Evolutionary conservation across 176 grass and related monocot species (phyloP).

Genomic region (Hyparrhenia diplandra): DNA sequence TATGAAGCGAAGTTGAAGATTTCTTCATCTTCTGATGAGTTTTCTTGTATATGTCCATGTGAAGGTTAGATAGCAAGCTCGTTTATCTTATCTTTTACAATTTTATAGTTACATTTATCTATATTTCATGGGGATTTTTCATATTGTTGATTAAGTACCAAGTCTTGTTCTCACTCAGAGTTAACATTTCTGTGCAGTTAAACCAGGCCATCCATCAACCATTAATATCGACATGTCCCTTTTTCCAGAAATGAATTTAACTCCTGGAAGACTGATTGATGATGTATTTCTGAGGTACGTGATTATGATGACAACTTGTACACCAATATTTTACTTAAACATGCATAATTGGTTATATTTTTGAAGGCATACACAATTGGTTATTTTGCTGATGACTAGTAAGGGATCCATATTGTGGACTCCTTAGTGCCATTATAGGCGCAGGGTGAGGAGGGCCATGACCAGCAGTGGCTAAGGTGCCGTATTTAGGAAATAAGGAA

Average conservation of each 20-base stretch:
- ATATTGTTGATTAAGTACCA: neutral
- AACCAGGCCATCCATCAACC: constrained; percentile 23
- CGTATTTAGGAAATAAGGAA: too few relatives aligned
- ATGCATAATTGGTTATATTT: too few relatives aligned
- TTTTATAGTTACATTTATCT: neutral
- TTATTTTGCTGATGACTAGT: neutral
- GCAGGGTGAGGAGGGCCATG: too few relatives aligned
- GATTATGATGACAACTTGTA: neutral
- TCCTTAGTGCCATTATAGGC: too few relatives aligned
- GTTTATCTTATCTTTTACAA: neutral
- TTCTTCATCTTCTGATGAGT: constrained; percentile 14
- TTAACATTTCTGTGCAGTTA: constrained; percentile 12
- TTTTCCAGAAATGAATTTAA: constrained; percentile 10
- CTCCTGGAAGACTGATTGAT: constrained; percentile 32
- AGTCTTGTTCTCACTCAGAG: constrained; percentile 8
- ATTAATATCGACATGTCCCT: constrained; percentile 19
- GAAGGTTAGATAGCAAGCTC: constrained; percentile 20
- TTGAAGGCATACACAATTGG: too few relatives aligned
- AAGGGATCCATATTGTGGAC: neutral
- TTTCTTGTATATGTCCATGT: constrained; percentile 26
- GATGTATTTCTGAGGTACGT: constrained; percentile 17
- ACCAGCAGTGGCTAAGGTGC: too few relatives aligned
- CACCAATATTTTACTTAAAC: neutral
- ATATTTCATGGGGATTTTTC: neutral
- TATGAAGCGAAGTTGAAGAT: constrained; percentile 27